These are phyloP conservation scores for Raffaelea ambrosiae DNA, from an alignment of 2,329 filamentous ascomycete species.

Conservation along the genomic window DNA sequence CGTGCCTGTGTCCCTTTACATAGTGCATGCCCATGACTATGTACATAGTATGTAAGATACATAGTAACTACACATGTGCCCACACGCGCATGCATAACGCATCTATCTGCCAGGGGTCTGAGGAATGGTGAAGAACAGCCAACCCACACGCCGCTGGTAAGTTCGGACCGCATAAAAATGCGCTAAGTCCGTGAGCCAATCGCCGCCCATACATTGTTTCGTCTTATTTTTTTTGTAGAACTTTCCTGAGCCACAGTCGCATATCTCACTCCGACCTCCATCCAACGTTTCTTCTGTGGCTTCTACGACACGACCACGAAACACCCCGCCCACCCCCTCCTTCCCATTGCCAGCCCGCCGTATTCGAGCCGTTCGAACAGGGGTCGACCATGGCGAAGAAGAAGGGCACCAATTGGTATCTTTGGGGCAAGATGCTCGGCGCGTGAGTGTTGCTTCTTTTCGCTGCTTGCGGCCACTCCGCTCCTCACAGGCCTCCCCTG, in stretches of 20 bases:
- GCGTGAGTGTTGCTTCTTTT: slow-evolving; percentile 42
- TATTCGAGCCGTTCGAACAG: no score
- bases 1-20: no score
- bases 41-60: no score
- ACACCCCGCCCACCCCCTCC: not conserved
- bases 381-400: slow-evolving; percentile 5
- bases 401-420: slow-evolving; percentile 43
- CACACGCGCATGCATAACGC: no score
- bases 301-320: not conserved
- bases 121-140: no score
- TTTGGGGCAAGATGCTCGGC: slow-evolving; percentile 61
- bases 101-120: no score
- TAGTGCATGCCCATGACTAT: no score
- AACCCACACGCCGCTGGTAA: no score
- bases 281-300: not conserved
- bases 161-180: not conserved
- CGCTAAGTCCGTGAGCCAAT: not conserved
- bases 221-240: not conserved
- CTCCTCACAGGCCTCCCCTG: not conserved
- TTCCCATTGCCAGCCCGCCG: no score
- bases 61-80: no score
- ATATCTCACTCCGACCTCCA: not conserved
- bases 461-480: not conserved
- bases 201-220: not conserved
- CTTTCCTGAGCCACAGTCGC: not conserved